Base-by-base conservation (phyloP, 1,139 yeast species). In the Taphrina deformans region DNA sequence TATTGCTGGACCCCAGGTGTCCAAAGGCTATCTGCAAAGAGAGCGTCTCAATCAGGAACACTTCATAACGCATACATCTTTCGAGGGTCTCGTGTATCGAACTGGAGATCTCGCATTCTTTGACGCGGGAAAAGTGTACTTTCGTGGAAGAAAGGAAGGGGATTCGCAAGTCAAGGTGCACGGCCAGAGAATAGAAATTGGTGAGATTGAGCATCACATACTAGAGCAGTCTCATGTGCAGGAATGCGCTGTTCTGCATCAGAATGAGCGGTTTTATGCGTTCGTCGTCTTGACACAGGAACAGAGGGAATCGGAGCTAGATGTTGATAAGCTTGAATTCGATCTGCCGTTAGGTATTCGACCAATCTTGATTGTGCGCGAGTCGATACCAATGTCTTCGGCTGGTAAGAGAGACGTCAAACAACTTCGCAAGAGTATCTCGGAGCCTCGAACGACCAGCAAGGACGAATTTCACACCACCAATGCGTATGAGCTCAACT, bases 131-230 rank as follows among this genome's bases (percentile, higher is more conserved):
- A 41, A 41, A 3, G 33, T 62, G 9, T 21, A 27, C n/a, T 53
- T 65, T 18, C 35, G 35, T 18, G 72, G 71, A 3, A 69, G 72
- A 2, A 62, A 74, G 12, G 40, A 46, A 12, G 65, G 69, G 29
- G 75, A 72, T 31, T 69, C 69, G n/a, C 75, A 73, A 48, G 72
- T 73, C 38, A 73, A 73, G 59, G 48, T 73, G 6, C 69, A 72
- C 12, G 75, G 75, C 2, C 74, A 72, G 18, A 66, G 75, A 16
- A 67, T 73, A n/a, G 75, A 73, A 40, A 67, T 73, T 1, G 74
- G 73, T 5, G 75, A 73, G 60, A 70, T 73, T 18, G 74, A 71
- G 31, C 50, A 60, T 41, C 70, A 63, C 6, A 55, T 71, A 16
- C 53, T 52, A 4, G 41, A 24, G 2, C 40, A 48, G n/a, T 10